These are phyloP conservation scores for Hemileccinum impolitum DNA, from an alignment of 768 basidiomycete genomes.

Conservation along the genomic window DNA sequence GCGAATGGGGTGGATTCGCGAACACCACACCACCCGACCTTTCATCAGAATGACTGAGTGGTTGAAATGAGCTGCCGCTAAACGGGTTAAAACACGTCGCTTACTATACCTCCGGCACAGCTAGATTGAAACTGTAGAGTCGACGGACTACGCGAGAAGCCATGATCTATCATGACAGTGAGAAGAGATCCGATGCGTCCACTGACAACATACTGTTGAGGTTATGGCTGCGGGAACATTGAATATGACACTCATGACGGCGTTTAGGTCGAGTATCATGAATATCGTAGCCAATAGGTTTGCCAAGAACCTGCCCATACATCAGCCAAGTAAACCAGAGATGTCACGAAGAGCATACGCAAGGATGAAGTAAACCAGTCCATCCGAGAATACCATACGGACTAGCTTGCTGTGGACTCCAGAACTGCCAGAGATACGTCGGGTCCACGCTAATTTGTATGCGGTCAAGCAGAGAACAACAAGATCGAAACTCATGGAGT, in stretches of 20 bases:
- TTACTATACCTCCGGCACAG: slow-evolving; percentile 29
- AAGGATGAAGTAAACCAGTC: slow-evolving; percentile 71
- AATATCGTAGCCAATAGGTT: slow-evolving; percentile 49
- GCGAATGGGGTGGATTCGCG: slow-evolving; percentile 14
- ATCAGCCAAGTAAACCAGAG: slow-evolving; percentile 26
- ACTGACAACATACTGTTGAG: slow-evolving; percentile 37
- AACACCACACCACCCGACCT: slow-evolving; percentile 19
- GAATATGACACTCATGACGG: slow-evolving; percentile 64
- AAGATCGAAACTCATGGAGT: slow-evolving; percentile 74
- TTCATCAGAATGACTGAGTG: slow-evolving; percentile 17
- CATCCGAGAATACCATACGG: slow-evolving; percentile 66
- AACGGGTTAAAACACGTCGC: slow-evolving; percentile 1
- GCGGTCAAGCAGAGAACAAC: slow-evolving; percentile 56
- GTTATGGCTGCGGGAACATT: slow-evolving; percentile 61
- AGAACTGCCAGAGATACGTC: slow-evolving; percentile 12
- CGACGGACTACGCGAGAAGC: slow-evolving; percentile 60
- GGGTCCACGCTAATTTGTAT: slow-evolving; percentile 48
- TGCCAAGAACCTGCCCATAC: slow-evolving; percentile 35
- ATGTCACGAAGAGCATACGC: slow-evolving; percentile 43
- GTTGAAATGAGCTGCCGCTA: background rate
- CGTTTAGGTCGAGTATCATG: slow-evolving; percentile 63
- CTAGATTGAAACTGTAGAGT: slow-evolving; percentile 45
- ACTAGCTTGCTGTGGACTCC: slow-evolving; percentile 45
- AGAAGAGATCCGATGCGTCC: background rate
- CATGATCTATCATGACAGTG: slow-evolving; percentile 41